Evolutionary conservation across 2,329 filamentous ascomycete genomes (phyloP), one percentile per base, ranked within the genome.

Genomic region (Nannizzia gypsea): DNA sequence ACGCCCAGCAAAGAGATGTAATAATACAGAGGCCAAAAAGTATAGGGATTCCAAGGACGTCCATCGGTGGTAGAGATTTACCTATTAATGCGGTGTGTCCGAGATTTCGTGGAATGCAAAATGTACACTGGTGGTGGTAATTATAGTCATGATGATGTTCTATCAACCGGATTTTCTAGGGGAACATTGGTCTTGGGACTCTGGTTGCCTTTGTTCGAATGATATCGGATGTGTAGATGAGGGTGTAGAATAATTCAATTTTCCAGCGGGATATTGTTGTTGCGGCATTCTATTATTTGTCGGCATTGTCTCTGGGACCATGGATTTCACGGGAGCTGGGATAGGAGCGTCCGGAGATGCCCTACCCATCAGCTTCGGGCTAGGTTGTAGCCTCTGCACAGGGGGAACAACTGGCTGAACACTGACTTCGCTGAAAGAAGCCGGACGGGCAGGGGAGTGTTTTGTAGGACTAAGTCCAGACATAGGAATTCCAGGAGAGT

Each of bases 381-480:
- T 76, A 3, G 74, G 74, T 46, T 76, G 71, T 6, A 76, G 64
- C 64, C 66, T 69, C 61, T 72, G 73, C 4, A 76, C 71, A 1
- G 73, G 73, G 26, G 73, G 74, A 20, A 76, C 64, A 8, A 76
- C 67, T 0, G 73, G 67, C 1, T 72, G 69, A 31, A 50, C 57
- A 3, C 57, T 57, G 11, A 63, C 20, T 26, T 48, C 57, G 24
- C 34, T 55, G 50, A 59, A 61, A 13, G 62, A 60, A 11, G 61
- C 69, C 9, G 64, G 57, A 36, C 61, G 63, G 1, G 64, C 62
- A 28, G 75, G 74, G 9, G 74, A 76, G 55, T 77, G 73, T 62
- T 78, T 78, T 13, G 70, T 76, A 11, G 76, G 76, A 31, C 76
- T 78, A 26, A 77, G 71, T 1, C 76, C 76, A 0, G 76, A 78